phyloP scores from a whole-genome alignment of 2,329 filamentous ascomycete genomes.

The Colletotrichum neosansevieriae region DNA sequence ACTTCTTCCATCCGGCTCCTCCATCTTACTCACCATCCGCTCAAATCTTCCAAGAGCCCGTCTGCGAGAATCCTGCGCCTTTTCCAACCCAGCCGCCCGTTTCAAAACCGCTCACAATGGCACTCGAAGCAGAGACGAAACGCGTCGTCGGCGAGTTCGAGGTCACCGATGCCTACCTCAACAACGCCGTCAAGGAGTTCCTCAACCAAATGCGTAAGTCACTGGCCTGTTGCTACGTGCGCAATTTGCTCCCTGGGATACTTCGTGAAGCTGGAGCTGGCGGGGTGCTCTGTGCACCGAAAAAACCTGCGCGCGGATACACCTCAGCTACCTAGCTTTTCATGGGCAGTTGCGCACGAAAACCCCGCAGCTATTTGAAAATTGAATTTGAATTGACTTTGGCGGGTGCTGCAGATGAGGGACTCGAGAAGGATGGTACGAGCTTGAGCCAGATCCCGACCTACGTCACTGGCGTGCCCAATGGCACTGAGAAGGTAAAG shows the following conservation, averaged over 20 bases:
- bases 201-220: slow-evolving; percentile 81
- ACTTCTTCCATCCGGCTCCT: slow-evolving; percentile 46
- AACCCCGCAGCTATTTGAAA: neutral
- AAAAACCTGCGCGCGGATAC: slow-evolving; percentile 18
- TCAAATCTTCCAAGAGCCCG: slow-evolving; percentile 55
- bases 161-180: slow-evolving; percentile 81
- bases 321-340: slow-evolving; percentile 20
- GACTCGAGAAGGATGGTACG: slow-evolving; percentile 80
- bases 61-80: slow-evolving; percentile 67
- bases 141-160: slow-evolving; percentile 88
- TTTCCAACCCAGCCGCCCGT: slow-evolving; percentile 67
- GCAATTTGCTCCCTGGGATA: neutral
- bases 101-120: slow-evolving; percentile 70
- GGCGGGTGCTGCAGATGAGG: slow-evolving; percentile 72
- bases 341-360: neutral
- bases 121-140: slow-evolving; percentile 77
- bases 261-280: neutral
- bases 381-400: slow-evolving; percentile 11
- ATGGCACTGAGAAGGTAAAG: slow-evolving; percentile 93
- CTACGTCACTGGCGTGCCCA: slow-evolving; percentile 94
- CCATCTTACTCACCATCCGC: slow-evolving; percentile 58
- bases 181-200: slow-evolving; percentile 86
- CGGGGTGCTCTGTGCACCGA: slow-evolving; percentile 16
- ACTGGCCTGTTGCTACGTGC: slow-evolving; percentile 4
- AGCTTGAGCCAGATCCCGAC: slow-evolving; percentile 96